phyloP scores from a whole-genome alignment of 1,284 basidiomycete species.

The Fistulina hepatica region DNA sequence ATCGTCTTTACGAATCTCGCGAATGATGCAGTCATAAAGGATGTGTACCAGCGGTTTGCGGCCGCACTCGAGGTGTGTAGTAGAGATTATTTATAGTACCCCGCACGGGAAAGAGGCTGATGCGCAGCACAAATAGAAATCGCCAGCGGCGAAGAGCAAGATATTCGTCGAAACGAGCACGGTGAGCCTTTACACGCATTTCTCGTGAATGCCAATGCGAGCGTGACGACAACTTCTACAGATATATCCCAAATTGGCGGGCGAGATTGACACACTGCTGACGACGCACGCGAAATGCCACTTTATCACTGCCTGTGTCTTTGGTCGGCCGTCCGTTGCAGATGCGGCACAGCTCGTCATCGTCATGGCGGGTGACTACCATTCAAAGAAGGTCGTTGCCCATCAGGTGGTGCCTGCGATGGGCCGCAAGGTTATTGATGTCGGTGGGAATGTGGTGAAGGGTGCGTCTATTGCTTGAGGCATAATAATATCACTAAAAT shows the following conservation, averaged over 20 bases:
- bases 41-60: conserved; percentile 58
- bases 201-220: too few species aligned
- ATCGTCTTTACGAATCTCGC: conserved; percentile 72
- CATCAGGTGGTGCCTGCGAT: conserved; percentile 71
- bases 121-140: conserved; percentile 22
- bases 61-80: conserved; percentile 35
- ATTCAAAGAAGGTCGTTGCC: conserved; percentile 72
- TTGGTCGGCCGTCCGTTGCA: conserved; percentile 64
- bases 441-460: conserved; percentile 71
- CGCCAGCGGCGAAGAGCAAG: conserved; percentile 39
- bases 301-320: conserved; percentile 73
- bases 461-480: conserved; percentile 27
- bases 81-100: neutral
- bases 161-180: conserved; percentile 80
- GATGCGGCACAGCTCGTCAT: conserved; percentile 62
- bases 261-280: conserved; percentile 63
- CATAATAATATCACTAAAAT: neutral
- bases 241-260: conserved; percentile 65
- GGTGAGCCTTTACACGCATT: conserved; percentile 29
- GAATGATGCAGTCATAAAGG: conserved; percentile 63
- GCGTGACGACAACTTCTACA: too few species aligned
- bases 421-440: conserved; percentile 64
- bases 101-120: conserved; percentile 3
- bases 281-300: conserved; percentile 49
- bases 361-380: conserved; percentile 75